Conservation (phyloP, 768 basidiomycete genomes). For the Mycena vulgaris region DNA sequence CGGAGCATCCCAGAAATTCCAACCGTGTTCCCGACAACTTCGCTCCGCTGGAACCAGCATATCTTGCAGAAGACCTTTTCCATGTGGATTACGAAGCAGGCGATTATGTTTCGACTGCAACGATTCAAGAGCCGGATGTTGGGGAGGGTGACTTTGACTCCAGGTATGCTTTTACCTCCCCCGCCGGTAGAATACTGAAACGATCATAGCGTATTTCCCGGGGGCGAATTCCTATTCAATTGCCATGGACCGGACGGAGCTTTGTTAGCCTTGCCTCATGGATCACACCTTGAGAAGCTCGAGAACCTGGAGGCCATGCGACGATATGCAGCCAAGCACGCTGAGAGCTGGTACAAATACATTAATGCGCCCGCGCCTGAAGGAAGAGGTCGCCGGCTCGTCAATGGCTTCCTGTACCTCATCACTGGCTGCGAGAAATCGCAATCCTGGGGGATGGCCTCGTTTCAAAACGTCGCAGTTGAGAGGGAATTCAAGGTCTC, state of each 20-base stretch:
- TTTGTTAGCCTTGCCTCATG: constrained; percentile 34
- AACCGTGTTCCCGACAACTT: constrained; percentile 48
- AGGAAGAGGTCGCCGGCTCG: constrained; percentile 25
- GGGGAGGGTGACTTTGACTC: not conserved
- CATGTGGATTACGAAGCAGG: constrained; percentile 1
- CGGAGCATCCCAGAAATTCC: constrained; percentile 43
- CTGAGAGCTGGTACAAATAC: constrained; percentile 38
- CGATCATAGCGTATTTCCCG: constrained; percentile 11
- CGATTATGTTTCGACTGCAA: not conserved
- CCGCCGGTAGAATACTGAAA: not conserved
- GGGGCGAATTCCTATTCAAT: constrained; percentile 19
- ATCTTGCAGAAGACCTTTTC: not conserved
- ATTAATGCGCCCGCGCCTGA: no score
- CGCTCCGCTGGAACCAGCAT: not conserved
- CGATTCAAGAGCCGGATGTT: not conserved
- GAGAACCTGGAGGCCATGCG: constrained; percentile 22
- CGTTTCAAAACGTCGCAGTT: not conserved
- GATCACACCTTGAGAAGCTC: constrained; percentile 20
- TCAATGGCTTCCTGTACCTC: constrained; percentile 38
- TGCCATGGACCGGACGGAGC: constrained; percentile 30
- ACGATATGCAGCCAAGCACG: constrained; percentile 28
- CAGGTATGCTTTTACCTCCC: not conserved
- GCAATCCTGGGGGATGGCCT: constrained; percentile 32
- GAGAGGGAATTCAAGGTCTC: not conserved
- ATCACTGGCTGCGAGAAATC: constrained; percentile 40